Conservation (phyloP, 1,284 basidiomycete species). For the Hemileia vastatrix region DNA sequence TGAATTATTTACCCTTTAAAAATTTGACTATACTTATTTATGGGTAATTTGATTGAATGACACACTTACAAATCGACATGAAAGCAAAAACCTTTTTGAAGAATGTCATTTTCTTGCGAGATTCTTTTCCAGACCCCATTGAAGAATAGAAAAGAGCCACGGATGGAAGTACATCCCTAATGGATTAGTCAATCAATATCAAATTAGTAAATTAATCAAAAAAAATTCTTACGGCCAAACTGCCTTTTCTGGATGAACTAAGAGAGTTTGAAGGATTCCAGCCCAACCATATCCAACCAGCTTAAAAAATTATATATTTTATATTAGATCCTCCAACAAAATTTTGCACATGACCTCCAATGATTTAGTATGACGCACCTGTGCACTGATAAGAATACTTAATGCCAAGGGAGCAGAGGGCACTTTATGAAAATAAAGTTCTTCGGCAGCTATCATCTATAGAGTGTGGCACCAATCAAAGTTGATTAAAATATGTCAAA, state of each 20-base stretch:
- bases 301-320: too few relatives aligned
- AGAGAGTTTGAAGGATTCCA: conserved; percentile 14
- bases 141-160: conserved; percentile 20
- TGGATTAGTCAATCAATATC: background rate
- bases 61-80: conserved; percentile 13
- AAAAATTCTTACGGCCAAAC: conserved; percentile 13
- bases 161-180: conserved; percentile 18
- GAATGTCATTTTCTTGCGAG: conserved; percentile 13
- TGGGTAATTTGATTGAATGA: background rate
- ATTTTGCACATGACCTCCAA: conserved; percentile 12
- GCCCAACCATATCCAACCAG: conserved; percentile 20
- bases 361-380: too few relatives aligned
- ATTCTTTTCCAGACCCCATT: background rate
- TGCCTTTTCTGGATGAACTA: conserved; percentile 19
- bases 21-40: background rate
- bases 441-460: conserved; percentile 16
- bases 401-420: background rate
- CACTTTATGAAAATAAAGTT: conserved; percentile 13
- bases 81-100: conserved; percentile 18
- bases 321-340: too few relatives aligned
- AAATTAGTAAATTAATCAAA: background rate
- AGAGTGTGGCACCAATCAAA: background rate
- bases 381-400: conserved; percentile 10
- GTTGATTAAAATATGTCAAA: too few relatives aligned
- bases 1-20: background rate